These are phyloP conservation scores for Apiospora pterosperma DNA, from an alignment of 2,329 filamentous ascomycete genomes.

Conservation along the genomic window DNA sequence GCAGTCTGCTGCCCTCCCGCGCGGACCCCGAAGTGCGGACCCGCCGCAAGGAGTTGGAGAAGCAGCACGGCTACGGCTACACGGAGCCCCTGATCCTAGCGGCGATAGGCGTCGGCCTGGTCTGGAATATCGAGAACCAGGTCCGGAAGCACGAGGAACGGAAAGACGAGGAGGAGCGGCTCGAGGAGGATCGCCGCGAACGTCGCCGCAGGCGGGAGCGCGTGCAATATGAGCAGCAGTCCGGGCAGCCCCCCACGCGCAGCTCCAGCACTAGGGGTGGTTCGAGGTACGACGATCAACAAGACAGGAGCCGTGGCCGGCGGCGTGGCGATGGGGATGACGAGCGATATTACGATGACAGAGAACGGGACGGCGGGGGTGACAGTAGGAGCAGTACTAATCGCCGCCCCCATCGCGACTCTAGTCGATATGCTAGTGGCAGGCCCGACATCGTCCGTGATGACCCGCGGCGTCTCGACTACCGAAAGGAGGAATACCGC, in stretches of 20 bases:
- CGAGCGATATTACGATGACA: too few relatives aligned
- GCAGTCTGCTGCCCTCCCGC: slow-evolving; percentile 31
- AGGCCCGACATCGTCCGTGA: neutral
- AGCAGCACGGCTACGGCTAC: slow-evolving; percentile 39
- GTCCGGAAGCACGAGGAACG: slow-evolving; percentile 29
- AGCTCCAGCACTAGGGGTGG: neutral
- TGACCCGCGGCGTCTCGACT: slow-evolving; percentile 3
- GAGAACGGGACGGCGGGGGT: neutral
- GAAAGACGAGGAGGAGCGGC: slow-evolving; percentile 23
- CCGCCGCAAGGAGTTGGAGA: slow-evolving; percentile 35
- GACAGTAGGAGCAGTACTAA: neutral
- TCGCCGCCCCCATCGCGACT: neutral
- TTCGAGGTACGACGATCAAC: neutral
- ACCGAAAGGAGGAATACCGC: slow-evolving; percentile 7
- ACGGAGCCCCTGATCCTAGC: slow-evolving; percentile 26
- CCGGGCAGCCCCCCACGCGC: slow-evolving; percentile 1
- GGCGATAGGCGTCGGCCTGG: slow-evolving; percentile 32
- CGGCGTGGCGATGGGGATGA: neutral
- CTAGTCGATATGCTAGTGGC: neutral
- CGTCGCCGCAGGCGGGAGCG: slow-evolving; percentile 13
- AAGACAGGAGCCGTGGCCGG: neutral
- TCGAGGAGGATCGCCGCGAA: slow-evolving; percentile 17
- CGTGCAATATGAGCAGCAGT: slow-evolving; percentile 9
- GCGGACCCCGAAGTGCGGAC: slow-evolving; percentile 35
- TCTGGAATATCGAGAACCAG: slow-evolving; percentile 38